Base-by-base conservation (phyloP, 2,329 filamentous ascomycete genomes). In the Endocalyx cinctus region DNA sequence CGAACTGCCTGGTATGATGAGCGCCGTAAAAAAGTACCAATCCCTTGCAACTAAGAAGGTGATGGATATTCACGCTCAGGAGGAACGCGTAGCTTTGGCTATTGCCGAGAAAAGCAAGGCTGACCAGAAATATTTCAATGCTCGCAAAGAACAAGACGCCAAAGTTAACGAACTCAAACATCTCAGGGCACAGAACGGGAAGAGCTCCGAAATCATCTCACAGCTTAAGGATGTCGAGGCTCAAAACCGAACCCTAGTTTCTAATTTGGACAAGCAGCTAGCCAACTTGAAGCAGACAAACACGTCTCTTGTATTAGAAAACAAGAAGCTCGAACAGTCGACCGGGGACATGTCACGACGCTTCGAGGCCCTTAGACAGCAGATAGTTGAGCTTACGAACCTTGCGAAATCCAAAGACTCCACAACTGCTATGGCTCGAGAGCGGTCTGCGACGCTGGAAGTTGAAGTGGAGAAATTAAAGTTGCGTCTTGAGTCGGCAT, bases 71-170 rank as follows among this genome's bases (percentile, higher is more conserved):
- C 67, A 72, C 5, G 70, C 74, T 4, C 67, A 87, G 54, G 89
- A 97, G 62, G 88, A 95, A 36, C 84, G 83, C 42, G 69, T 90
- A 23, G 66, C 77, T 13, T 70, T 84, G 16, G 66, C 94, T 14
- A 78, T 77, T 25, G 86, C 87, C 1, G 88, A 98, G 62, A 98
- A 98, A 66, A 81, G 83, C 45, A 97, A 96, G 61, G 90, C 90
- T 2, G 92, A 98, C 53, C 90, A 97, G 55, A 97, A 97, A 62
- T 98, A 94, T 57, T 97, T 97, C 59, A 87, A 86, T 1, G 87
- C 89, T 7, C 88, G 94, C 71, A 96, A 95, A 57, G 84, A 89
- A 47, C 94, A 90, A 54, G 90, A 97, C 52, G 82, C 84, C 27
- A 76, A 87, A 31, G 83, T 88, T 37, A 72, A 77, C 38, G 90